Evolutionary conservation across 139 green algal species (phyloP), one percentile per base, ranked within the genome.

Genomic region (Spirogloea muscicola): DNA sequence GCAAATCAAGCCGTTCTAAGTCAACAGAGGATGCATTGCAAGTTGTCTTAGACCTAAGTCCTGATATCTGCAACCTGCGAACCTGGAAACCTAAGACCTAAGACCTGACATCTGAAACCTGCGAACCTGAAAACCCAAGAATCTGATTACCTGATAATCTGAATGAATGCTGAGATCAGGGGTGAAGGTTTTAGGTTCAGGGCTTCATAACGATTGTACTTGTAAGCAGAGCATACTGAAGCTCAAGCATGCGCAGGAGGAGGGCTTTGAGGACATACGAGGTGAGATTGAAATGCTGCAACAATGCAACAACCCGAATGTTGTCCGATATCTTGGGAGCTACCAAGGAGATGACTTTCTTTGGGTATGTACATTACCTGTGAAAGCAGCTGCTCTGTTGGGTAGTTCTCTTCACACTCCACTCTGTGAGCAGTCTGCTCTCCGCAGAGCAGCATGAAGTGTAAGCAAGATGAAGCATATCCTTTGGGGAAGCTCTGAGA

Each of bases 221-320:
- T 51, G 43, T 16, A 10, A 16, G 10, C 43, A 10, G 43, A 25
- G 13, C 43, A 25, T 51, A 10, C 43, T 51, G 43, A 51, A 25
- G 43, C 43, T 51, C 43, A 25, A 16, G 43, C 43, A 25, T 51
- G 43, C 62, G 5, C 68, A 77, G 68, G 74, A 81, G 52, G 74
- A 81, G 6, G 64, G 49, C 9, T 77, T 43, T 49, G 64, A 75
- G 1, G 64, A 75, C 43, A 76, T 81, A n/a, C 33, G 65, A 13
- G 49, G 49, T 0, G 74, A 81, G 66, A 81, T 81, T 60, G 64
- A 75, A 51, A 76, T 86, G 78, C 81, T 98, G 39, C 67, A 89
- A 0, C 86, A 88, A 44, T 98, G 94, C 84, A 88, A 94, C 75
- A 94, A 98, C 75, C 91, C 94, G 51, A 97, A 98, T 74, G 85